These are phyloP conservation scores for Raffaelea arxii DNA, from an alignment of 2,329 filamentous ascomycete species.

Conservation along the genomic window DNA sequence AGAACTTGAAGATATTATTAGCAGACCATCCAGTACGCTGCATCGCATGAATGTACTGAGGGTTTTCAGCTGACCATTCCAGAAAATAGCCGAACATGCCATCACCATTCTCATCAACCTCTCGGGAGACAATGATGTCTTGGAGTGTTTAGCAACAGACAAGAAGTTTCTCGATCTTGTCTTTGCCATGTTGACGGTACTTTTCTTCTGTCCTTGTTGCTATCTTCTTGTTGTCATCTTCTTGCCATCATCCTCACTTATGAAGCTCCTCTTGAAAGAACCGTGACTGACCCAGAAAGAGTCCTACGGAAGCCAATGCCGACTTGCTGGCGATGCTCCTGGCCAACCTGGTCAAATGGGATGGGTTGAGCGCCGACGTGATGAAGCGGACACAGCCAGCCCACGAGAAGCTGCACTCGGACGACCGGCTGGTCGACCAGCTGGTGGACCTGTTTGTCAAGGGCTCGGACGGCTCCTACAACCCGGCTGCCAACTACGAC, in stretches of 20 bases:
- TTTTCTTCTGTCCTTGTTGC: conserved; percentile 20
- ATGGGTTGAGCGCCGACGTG: conserved; percentile 37
- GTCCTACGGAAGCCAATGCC: conserved; percentile 67
- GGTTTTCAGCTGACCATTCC: conserved; percentile 4
- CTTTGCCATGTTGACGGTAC: conserved; percentile 63
- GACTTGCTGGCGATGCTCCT: conserved; percentile 85
- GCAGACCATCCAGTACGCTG: conserved; percentile 67
- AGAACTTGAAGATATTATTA: conserved; percentile 77
- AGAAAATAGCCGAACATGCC: conserved; percentile 89
- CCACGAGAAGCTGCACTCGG: conserved; percentile 58
- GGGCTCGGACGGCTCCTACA: conserved; percentile 72
- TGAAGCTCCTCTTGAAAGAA: no score
- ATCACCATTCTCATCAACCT: conserved; percentile 85
- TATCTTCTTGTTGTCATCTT: background rate
- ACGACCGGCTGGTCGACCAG: conserved; percentile 73
- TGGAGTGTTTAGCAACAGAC: conserved; percentile 65
- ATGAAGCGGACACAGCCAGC: no score
- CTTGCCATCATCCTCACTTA: no score
- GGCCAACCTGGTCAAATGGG: conserved; percentile 80
- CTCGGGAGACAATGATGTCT: conserved; percentile 64
- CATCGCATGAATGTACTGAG: background rate
- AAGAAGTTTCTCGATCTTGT: conserved; percentile 71
- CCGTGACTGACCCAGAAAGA: conserved; percentile 19
- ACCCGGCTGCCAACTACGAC: conserved; percentile 78
- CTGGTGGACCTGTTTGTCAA: conserved; percentile 94